These are phyloP conservation scores for Gleditsia sinensis DNA, from an alignment of 306 rosid species.

Conservation along the genomic window DNA sequence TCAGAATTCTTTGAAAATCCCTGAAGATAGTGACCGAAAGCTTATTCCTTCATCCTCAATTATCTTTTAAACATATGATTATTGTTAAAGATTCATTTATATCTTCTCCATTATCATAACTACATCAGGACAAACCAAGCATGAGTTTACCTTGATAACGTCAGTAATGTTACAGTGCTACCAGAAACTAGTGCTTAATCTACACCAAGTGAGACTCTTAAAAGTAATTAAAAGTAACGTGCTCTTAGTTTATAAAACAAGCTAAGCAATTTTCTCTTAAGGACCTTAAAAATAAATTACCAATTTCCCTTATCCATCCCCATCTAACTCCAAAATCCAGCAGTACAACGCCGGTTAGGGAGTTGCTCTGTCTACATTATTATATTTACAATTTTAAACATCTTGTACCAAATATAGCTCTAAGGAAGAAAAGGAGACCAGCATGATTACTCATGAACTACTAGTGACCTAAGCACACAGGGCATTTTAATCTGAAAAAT, in stretches of 20 bases:
- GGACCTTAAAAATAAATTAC: background rate
- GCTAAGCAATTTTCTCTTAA: background rate
- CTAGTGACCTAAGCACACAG: background rate
- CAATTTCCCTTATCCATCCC: background rate
- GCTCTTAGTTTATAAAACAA: background rate
- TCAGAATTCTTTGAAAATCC: background rate
- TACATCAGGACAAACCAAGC: background rate
- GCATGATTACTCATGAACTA: background rate
- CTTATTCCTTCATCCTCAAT: background rate
- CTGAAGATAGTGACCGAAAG: background rate
- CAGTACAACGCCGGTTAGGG: background rate
- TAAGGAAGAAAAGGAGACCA: background rate
- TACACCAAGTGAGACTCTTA: background rate
- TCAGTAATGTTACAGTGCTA: background rate
- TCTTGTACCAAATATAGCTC: background rate
- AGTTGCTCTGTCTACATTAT: background rate
- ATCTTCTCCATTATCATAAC: background rate
- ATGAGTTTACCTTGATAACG: background rate
- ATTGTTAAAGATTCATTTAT: background rate
- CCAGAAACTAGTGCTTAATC: background rate
- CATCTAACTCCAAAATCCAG: background rate
- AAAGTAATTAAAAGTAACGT: background rate
- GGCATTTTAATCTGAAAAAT: background rate
- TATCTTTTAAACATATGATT: background rate
- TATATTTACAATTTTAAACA: background rate